Percentiles rank a stretch among this genome's conserved stretches.
Conservation (phyloP, 345 rosid species). For the Eucalyptus curtisii region DNA sequence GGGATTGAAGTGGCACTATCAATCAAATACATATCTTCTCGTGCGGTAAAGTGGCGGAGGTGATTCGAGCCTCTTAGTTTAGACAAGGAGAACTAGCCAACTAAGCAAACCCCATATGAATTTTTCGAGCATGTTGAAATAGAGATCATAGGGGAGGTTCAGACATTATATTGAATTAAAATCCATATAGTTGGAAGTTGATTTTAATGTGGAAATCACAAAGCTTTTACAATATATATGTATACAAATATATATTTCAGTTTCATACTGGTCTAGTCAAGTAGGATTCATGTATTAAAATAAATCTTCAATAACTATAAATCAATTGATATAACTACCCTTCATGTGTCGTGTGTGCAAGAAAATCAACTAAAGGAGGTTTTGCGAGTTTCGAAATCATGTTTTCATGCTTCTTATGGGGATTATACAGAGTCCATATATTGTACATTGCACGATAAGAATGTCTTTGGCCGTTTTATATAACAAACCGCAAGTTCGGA, state of each 20-base stretch:
- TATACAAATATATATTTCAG: background rate
- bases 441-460: background rate
- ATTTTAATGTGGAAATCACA: background rate
- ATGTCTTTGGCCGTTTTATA: background rate
- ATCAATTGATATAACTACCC: background rate
- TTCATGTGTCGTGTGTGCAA: background rate
- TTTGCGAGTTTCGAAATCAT: background rate
- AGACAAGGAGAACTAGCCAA: background rate
- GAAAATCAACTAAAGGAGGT: background rate
- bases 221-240: background rate
- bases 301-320: background rate
- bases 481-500: background rate
- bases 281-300: background rate
- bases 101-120: background rate
- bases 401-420: background rate
- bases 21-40: background rate
- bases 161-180: background rate
- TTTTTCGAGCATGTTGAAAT: background rate
- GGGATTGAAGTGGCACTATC: background rate
- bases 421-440: background rate
- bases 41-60: background rate
- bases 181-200: background rate
- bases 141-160: background rate
- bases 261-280: background rate
- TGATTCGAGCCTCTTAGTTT: background rate